phyloP scores from a whole-genome alignment of 2,329 filamentous ascomycete species.

The Arthroderma sp. region DNA sequence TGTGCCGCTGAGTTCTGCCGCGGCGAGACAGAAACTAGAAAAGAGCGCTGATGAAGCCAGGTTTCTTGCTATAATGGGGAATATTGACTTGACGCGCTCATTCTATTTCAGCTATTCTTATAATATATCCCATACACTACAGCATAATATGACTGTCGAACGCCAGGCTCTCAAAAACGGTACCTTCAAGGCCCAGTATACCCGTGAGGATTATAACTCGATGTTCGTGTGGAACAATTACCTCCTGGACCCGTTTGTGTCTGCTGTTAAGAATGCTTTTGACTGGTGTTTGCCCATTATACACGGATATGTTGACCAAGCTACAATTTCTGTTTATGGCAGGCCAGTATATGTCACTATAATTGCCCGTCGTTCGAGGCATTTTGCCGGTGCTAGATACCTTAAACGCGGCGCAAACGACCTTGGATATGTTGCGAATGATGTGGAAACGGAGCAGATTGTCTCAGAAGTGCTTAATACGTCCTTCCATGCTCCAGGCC shows the following conservation, averaged over 20 bases:
- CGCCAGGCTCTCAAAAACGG: slow-evolving; percentile 57
- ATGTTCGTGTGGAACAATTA: slow-evolving; percentile 99
- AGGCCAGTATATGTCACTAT: slow-evolving; percentile 83
- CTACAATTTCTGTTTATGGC: slow-evolving; percentile 72
- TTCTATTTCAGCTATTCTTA: slow-evolving; percentile 99
- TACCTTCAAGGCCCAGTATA: slow-evolving; percentile 42
- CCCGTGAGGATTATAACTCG: slow-evolving; percentile 70
- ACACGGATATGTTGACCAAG: slow-evolving; percentile 91
- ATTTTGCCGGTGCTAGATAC: slow-evolving; percentile 88
- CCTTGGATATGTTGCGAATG: slow-evolving; percentile 88
- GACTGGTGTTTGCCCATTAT: slow-evolving; percentile 96
- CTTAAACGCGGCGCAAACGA: slow-evolving; percentile 92
- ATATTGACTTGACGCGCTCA: slow-evolving; percentile 75
- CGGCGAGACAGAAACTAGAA: slow-evolving; percentile 59
- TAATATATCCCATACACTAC: slow-evolving; percentile 81
- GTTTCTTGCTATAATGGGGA: slow-evolving; percentile 78
- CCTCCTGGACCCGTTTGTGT: slow-evolving; percentile 61
- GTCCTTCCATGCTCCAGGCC: slow-evolving; percentile 85
- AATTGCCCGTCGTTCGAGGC: slow-evolving; percentile 79
- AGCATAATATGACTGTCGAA: slow-evolving; percentile 80
- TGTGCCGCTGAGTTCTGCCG: slow-evolving; percentile 64
- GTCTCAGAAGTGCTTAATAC: slow-evolving; percentile 90
- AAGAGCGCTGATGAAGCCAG: slow-evolving; percentile 78
- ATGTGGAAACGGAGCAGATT: slow-evolving; percentile 97
- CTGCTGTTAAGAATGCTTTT: slow-evolving; percentile 62